Base-by-base conservation (phyloP, 768 basidiomycete genomes). In the Glaciozyma martinii region DNA sequence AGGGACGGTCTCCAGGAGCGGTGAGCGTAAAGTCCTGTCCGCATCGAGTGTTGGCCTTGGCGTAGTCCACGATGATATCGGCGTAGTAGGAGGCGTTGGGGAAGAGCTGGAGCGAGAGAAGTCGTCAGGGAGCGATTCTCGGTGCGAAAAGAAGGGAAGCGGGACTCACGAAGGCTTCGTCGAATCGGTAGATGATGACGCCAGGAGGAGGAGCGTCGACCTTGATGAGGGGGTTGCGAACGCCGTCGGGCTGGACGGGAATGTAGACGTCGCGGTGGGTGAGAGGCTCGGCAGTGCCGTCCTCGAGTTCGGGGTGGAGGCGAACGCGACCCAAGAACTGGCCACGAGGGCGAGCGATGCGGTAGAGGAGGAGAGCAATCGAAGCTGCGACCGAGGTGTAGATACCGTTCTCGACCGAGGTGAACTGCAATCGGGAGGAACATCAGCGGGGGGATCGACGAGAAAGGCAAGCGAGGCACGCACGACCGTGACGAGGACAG, bases 261-360 rank as follows among this genome's bases (percentile, higher is more conserved):
- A 97, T 79, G 77, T 85, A 98, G 16, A 99, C 82, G 21, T 94
- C 88, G 30, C 91, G 86, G 76, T 78, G n/a, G 76, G 50, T 52
- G 58, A 7, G 19, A 21, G 32, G 19, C 0, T 21, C 19, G 18
- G 44, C 18, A 1, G 16, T 10, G 19, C 7, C 27, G 21, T 55
- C 43, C 13, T 50, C 56, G 44, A 56, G 33, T 12, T 77, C 75
- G 29, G 78, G 44, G 32, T 63, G 81, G 19, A 94, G 78, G 2
- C 81, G 82, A 30, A 89, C 87, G 67, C 85, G 87, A 12, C 95
- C 95, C 1, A 99, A 82, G 85, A 98, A 97, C 49, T 86, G 80
- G 13, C 90, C 90, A 32, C 89, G 84, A 25, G 95, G 91, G 70
- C 86, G 84, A 32, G 93, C 93, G 66, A 98, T 75, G 56, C 93